Conservation (phyloP, 2,329 filamentous ascomycete genomes). For the Trichoderma brevicompactum region DNA sequence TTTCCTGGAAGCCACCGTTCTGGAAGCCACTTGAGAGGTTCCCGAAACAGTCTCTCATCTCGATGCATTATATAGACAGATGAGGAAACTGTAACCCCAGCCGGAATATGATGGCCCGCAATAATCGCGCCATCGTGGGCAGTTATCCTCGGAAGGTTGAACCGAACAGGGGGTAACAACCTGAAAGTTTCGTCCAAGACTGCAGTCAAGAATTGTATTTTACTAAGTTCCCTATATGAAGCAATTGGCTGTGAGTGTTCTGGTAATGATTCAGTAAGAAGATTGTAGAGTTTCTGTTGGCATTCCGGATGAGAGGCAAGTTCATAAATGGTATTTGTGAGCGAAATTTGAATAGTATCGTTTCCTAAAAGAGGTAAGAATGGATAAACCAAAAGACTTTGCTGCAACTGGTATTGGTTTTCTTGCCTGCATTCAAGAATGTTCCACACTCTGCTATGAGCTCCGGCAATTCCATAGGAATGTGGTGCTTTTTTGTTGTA, state of each 20-base stretch:
- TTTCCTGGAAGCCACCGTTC: background rate
- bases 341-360: background rate
- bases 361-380: background rate
- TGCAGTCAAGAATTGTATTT: background rate
- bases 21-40: background rate
- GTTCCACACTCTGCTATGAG: background rate
- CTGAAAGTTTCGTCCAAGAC: background rate
- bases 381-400: background rate
- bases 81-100: background rate
- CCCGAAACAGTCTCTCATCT: background rate
- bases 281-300: background rate
- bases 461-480: background rate
- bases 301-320: background rate
- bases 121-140: background rate
- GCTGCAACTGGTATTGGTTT: background rate
- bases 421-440: background rate
- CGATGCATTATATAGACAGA: background rate
- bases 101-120: background rate
- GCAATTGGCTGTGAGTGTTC: background rate
- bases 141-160: background rate
- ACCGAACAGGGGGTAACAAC: background rate
- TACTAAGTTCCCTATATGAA: background rate
- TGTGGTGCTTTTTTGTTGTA: background rate
- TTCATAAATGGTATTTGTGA: background rate
- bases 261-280: background rate